These are phyloP conservation scores for Rhododendron kiyosumense DNA, from an alignment of 148 eudicot species.

Conservation along the genomic window DNA sequence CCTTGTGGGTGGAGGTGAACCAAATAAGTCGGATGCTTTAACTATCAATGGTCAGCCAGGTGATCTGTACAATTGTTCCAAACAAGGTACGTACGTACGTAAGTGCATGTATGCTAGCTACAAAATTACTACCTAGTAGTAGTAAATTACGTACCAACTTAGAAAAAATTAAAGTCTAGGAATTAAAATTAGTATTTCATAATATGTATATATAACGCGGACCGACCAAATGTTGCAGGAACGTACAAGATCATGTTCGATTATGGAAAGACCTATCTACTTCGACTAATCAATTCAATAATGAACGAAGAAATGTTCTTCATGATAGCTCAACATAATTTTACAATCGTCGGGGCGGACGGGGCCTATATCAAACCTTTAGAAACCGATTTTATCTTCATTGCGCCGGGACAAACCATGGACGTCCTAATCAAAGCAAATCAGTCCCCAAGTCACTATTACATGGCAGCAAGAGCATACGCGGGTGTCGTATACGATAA, in stretches of 20 bases:
- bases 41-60: conserved; percentile 38
- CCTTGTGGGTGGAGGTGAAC: conserved; percentile 13
- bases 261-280: conserved; percentile 27
- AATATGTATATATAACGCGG: neutral
- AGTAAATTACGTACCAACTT: neutral
- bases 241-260: conserved; percentile 14
- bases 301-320: conserved; percentile 28
- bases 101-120: too few species aligned
- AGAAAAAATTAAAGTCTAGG: too few species aligned
- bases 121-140: neutral
- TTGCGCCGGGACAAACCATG: conserved; percentile 32
- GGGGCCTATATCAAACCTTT: conserved; percentile 25
- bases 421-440: conserved; percentile 20
- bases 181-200: too few species aligned
- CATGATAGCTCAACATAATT: conserved; percentile 22
- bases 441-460: conserved; percentile 18
- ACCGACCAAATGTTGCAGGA: neutral
- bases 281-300: conserved; percentile 23
- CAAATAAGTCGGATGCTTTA: conserved; percentile 19
- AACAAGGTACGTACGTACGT: neutral
- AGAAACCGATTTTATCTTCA: conserved; percentile 19
- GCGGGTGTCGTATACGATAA: conserved; percentile 10
- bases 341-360: conserved; percentile 20
- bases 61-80: conserved; percentile 20
- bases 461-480: conserved; percentile 23